phyloP scores from a whole-genome alignment of 176 grass and related monocot genomes.

The Cenchrus americanus region DNA sequence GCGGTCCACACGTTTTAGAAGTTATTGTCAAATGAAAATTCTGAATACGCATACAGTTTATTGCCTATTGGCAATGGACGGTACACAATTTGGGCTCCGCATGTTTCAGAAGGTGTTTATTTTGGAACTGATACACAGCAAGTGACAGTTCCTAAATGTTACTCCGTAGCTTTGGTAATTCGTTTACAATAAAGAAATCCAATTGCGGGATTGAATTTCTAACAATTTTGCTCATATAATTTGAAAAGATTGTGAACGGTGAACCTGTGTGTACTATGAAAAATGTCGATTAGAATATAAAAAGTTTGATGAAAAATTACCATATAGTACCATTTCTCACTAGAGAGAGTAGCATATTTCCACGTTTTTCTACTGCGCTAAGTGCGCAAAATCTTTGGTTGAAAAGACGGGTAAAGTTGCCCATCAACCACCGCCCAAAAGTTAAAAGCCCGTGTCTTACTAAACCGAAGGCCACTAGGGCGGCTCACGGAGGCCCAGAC shows the following conservation, averaged over 20 bases:
- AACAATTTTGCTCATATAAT: background rate
- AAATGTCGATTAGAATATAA: background rate
- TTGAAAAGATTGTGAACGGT: background rate
- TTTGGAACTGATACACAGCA: background rate
- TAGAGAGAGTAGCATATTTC: background rate
- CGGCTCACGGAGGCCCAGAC: slow-evolving; percentile 15
- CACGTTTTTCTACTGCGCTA: background rate
- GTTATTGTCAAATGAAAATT: background rate
- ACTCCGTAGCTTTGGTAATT: background rate
- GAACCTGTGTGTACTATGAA: background rate
- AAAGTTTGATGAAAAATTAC: background rate
- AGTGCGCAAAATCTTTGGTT: background rate
- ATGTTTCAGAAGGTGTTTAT: background rate
- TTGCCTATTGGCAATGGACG: too few relatives aligned
- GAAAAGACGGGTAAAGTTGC: background rate
- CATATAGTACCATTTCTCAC: too few relatives aligned
- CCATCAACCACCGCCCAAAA: background rate
- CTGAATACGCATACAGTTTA: background rate
- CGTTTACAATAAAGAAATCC: background rate
- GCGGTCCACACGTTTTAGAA: background rate
- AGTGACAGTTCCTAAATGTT: background rate
- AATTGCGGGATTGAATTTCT: background rate
- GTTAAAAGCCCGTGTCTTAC: slow-evolving; percentile 14
- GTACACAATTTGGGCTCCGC: too few relatives aligned
- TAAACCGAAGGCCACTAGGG: slow-evolving; percentile 17